A percentile compares a stretch with the other conserved stretches of the same genome.
These are phyloP conservation scores for Linderniella brevidens DNA, from an alignment of 257 asterid species.

Conservation along the genomic window DNA sequence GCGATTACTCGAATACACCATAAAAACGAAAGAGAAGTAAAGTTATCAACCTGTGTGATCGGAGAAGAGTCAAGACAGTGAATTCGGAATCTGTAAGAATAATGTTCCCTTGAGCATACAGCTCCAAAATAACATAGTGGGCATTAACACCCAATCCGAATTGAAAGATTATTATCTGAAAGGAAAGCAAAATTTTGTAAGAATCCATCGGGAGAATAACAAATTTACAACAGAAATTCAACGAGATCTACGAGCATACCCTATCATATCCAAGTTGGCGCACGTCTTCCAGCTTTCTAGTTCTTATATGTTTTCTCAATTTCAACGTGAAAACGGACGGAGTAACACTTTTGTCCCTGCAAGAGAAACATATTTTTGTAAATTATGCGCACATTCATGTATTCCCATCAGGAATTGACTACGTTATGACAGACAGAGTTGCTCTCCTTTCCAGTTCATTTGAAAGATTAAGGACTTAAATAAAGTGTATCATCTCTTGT, in stretches of 20 bases:
- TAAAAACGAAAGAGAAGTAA: slow-evolving; percentile 7
- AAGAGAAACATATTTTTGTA: slow-evolving; percentile 2
- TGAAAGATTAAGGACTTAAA: no score
- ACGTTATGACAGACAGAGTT: no score
- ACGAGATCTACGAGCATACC: slow-evolving; percentile 27
- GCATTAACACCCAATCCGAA: slow-evolving; percentile 87
- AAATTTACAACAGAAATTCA: slow-evolving; percentile 5
- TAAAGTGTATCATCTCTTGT: no score
- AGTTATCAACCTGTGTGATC: slow-evolving; percentile 77
- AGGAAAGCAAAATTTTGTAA: slow-evolving; percentile 9
- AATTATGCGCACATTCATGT: neutral
- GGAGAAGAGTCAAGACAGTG: slow-evolving; percentile 83
- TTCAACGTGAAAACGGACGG: slow-evolving; percentile 96
- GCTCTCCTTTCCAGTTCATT: no score
- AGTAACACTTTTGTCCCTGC: slow-evolving; percentile 92
- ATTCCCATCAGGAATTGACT: no score
- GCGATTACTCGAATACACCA: neutral
- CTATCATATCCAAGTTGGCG: slow-evolving; percentile 97
- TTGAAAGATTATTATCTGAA: slow-evolving; percentile 81
- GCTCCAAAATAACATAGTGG: slow-evolving; percentile 78
- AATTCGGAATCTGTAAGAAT: slow-evolving; percentile 77
- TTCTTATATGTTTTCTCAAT: slow-evolving; percentile 84
- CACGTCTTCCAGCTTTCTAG: slow-evolving; percentile 96
- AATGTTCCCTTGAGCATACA: slow-evolving; percentile 97
- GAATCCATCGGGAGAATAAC: slow-evolving; percentile 9